These are phyloP conservation scores for apple (Malus domestica) DNA, from an alignment of 306 rosid species.

Conservation along the genomic window DNA sequence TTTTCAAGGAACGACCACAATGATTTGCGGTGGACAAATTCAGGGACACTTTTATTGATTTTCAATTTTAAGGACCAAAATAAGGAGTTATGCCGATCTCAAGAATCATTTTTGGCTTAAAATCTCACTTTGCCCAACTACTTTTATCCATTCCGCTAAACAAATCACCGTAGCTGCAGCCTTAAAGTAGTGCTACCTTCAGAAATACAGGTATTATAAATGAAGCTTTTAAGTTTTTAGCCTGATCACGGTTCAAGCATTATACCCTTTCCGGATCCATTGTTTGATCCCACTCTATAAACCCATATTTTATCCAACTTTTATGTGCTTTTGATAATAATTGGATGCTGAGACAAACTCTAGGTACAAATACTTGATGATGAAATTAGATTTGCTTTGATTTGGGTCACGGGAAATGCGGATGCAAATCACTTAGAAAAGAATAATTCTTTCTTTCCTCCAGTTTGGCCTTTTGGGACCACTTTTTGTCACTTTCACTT, in stretches of 20 bases:
- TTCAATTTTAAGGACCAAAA: no score
- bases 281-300: not conserved
- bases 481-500: not conserved
- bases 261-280: not conserved
- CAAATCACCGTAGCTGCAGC: not conserved
- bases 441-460: not conserved
- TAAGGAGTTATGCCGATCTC: no score
- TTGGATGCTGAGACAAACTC: not conserved
- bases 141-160: constrained; percentile 21
- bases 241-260: constrained; percentile 13
- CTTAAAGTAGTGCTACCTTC: constrained; percentile 17
- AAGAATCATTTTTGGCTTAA: no score
- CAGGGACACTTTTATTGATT: no score
- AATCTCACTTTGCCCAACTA: not conserved
- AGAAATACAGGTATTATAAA: constrained; percentile 5
- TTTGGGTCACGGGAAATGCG: not conserved
- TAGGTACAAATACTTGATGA: not conserved
- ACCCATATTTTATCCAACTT: not conserved
- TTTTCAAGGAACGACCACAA: no score
- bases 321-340: constrained; percentile 1
- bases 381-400: not conserved
- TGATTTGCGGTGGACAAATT: no score
- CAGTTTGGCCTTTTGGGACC: not conserved
- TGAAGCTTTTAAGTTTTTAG: constrained; percentile 20
- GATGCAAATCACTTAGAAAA: not conserved